A percentile compares a stretch with the other conserved stretches of the same genome.
Evolutionary conservation across 139 green algal species (phyloP).

Genomic region (Closterium sp.): DNA sequence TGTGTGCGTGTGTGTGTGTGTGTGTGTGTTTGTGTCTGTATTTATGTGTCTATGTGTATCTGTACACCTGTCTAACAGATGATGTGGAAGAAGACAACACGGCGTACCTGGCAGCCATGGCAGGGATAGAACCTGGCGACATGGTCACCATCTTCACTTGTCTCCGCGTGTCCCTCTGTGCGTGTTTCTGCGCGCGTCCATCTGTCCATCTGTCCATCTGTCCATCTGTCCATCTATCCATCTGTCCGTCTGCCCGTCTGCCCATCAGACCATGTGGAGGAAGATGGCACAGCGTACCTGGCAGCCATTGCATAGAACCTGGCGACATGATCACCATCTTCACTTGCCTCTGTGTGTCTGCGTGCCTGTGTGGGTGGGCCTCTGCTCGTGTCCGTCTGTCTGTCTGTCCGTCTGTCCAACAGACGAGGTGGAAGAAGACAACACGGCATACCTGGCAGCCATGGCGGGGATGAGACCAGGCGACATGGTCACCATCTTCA

Average conservation of each 20-base stretch:
- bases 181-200: background rate
- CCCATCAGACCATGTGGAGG: slow-evolving; percentile 32
- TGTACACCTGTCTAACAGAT: background rate
- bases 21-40: background rate
- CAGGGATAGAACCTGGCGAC: slow-evolving; percentile 45
- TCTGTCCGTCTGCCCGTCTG: background rate
- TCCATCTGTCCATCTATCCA: background rate
- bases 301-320: slow-evolving; percentile 33
- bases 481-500: slow-evolving; percentile 66
- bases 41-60: background rate
- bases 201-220: background rate
- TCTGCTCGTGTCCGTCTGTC: too few relatives aligned
- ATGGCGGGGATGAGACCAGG: slow-evolving; percentile 51
- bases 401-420: background rate
- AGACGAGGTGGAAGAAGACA: background rate
- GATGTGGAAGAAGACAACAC: background rate
- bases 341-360: slow-evolving; percentile 14
- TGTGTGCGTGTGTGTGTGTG: background rate
- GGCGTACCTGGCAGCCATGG: slow-evolving; percentile 35
- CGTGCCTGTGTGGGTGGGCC: too few relatives aligned
- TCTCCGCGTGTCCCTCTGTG: background rate
- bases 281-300: slow-evolving; percentile 15
- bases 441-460: slow-evolving; percentile 12
- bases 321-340: slow-evolving; percentile 63
- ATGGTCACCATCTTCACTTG: slow-evolving; percentile 63